phyloP scores from a whole-genome alignment of 805 yeast species.

The Ogataea angusta region DNA sequence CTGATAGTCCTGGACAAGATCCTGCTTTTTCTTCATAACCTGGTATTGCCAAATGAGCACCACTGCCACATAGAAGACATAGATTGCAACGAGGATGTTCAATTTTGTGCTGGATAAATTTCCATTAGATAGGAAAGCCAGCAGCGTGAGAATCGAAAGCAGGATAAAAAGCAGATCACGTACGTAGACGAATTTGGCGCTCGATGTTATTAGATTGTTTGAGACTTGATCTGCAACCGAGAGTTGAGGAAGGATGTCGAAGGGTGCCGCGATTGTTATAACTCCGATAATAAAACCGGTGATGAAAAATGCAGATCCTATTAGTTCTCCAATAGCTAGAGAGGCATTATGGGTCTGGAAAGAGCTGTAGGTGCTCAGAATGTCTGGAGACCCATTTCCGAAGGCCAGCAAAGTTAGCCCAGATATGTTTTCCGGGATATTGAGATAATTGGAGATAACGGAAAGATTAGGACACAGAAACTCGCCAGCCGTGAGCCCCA shows the following conservation, averaged over 20 bases:
- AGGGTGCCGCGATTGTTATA: constrained; percentile 68
- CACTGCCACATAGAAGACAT: constrained; percentile 58
- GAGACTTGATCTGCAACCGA: constrained; percentile 10
- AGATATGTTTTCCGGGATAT: constrained; percentile 74
- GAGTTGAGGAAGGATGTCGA: constrained; percentile 40
- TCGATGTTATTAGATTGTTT: constrained; percentile 23
- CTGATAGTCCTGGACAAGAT: constrained; percentile 20
- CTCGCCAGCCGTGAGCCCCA: constrained; percentile 83
- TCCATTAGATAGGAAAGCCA: constrained; percentile 50
- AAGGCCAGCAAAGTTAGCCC: constrained; percentile 87
- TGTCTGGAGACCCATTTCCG: constrained; percentile 93
- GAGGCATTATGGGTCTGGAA: constrained; percentile 64
- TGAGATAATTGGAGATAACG: constrained; percentile 58
- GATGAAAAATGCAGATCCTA: constrained; percentile 86
- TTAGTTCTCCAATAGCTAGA: constrained; percentile 83
- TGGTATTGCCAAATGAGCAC: constrained; percentile 42
- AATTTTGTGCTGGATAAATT: constrained; percentile 53
- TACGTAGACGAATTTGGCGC: constrained; percentile 43
- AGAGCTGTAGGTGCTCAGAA: constrained; percentile 80
- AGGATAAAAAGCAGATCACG: constrained; percentile 65
- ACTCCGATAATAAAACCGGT: constrained; percentile 76
- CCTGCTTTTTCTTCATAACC: constrained; percentile 13
- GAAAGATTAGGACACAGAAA: constrained; percentile 79
- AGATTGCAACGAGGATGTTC: constrained; percentile 49
- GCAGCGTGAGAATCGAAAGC: constrained; percentile 45